phyloP scores from a whole-genome alignment of 176 grass and related monocot genomes.

The Olyra latifolia region DNA sequence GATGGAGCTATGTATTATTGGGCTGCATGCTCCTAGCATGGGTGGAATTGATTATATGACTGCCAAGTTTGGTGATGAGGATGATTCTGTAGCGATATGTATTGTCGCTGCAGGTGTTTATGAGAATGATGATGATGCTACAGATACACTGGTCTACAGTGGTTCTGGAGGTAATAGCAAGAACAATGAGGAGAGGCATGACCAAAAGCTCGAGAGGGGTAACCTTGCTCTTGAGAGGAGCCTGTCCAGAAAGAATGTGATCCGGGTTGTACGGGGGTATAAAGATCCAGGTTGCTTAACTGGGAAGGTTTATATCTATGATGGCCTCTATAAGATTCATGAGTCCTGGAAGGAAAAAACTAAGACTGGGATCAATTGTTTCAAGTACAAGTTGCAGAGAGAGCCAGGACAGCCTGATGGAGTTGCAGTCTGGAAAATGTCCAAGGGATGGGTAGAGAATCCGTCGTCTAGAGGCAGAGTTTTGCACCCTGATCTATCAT shows the following conservation, averaged over 20 bases:
- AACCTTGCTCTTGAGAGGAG: slow-evolving; percentile 92
- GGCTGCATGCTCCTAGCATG: slow-evolving; percentile 87
- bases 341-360: slow-evolving; percentile 79
- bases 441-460: slow-evolving; percentile 84
- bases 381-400: slow-evolving; percentile 87
- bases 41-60: slow-evolving; percentile 91
- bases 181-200: slow-evolving; percentile 59
- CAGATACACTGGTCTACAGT: slow-evolving; percentile 71
- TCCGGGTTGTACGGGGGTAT: slow-evolving; percentile 76
- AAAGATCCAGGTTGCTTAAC: slow-evolving; percentile 62
- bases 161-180: slow-evolving; percentile 75
- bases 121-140: slow-evolving; percentile 85
- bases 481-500: slow-evolving; percentile 81
- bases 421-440: slow-evolving; percentile 65
- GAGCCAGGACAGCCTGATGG: slow-evolving; percentile 77
- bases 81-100: slow-evolving; percentile 82
- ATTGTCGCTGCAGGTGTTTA: slow-evolving; percentile 87
- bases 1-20: slow-evolving; percentile 83
- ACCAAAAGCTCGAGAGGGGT: slow-evolving; percentile 92
- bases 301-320: slow-evolving; percentile 92
- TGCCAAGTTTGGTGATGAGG: slow-evolving; percentile 56
- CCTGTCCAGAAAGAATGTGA: slow-evolving; percentile 64
- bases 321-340: slow-evolving; percentile 88
- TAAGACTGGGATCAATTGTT: slow-evolving; percentile 63
- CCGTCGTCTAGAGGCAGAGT: slow-evolving; percentile 55